phyloP scores from a whole-genome alignment of 1,284 basidiomycete species.

The Pisolithus thermaeus region DNA sequence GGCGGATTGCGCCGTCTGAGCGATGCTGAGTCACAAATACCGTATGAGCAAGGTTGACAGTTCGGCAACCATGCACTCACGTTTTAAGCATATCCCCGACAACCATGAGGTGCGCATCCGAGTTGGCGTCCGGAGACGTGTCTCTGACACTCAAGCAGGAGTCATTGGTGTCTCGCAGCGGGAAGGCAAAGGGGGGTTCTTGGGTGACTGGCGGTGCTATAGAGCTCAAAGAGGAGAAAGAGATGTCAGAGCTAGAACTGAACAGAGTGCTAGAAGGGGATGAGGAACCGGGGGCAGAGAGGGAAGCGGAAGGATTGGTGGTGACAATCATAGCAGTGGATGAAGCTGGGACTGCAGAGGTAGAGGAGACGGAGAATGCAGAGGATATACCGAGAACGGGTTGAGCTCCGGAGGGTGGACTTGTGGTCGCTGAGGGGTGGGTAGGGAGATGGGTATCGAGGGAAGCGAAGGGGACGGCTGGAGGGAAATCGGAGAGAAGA shows the following conservation, averaged over 20 bases:
- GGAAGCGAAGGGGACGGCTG: slow-evolving; percentile 24
- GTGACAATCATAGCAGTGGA: slow-evolving; percentile 2
- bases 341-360: slow-evolving; percentile 24
- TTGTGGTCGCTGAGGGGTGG: slow-evolving; percentile 37
- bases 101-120: slow-evolving; percentile 27
- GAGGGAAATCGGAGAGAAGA: slow-evolving; percentile 36
- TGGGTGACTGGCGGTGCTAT: slow-evolving; percentile 7
- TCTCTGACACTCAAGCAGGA: slow-evolving; percentile 11
- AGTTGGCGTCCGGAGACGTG: slow-evolving; percentile 18
- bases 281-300: slow-evolving; percentile 33
- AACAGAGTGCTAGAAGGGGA: slow-evolving; percentile 21
- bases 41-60: slow-evolving; percentile 12
- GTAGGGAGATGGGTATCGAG: slow-evolving; percentile 25
- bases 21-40: slow-evolving; percentile 34
- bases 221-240: slow-evolving; percentile 20
- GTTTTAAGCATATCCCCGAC: slow-evolving; percentile 29
- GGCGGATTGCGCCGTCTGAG: slow-evolving; percentile 42
- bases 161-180: slow-evolving; percentile 21
- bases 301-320: slow-evolving; percentile 11
- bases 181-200: slow-evolving; percentile 21
- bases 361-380: slow-evolving; percentile 29
- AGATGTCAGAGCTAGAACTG: slow-evolving; percentile 17
- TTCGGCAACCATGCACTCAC: slow-evolving; percentile 14
- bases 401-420: slow-evolving; percentile 34
- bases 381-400: slow-evolving; percentile 28